Evolutionary conservation across 75 land plant genomes (phyloP).

Genomic region (Selaginella tamariscina): DNA sequence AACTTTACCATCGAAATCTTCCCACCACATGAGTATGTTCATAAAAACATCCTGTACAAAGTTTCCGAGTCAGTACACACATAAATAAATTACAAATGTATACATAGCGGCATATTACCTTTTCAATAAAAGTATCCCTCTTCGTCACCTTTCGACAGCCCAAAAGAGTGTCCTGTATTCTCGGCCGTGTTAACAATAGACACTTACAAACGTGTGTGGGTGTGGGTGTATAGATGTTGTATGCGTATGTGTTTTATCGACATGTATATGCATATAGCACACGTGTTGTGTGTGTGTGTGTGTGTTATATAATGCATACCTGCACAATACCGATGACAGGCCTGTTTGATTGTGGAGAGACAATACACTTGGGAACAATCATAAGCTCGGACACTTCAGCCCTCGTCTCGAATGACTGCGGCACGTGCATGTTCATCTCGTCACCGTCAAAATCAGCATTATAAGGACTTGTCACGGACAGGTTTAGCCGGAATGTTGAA

Average conservation of each 20-base stretch:
- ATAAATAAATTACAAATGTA: neutral
- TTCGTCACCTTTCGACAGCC: conserved; percentile 98
- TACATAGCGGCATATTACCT: conserved; percentile 49
- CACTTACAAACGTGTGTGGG: no score
- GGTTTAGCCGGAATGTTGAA: conserved; percentile 90
- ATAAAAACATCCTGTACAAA: conserved; percentile 85
- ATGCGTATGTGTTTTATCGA: no score
- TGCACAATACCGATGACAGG: conserved; percentile 99
- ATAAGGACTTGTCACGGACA: conserved; percentile 97
- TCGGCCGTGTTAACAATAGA: no score
- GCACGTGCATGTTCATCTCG: conserved; percentile 99
- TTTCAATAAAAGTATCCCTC: conserved; percentile 94
- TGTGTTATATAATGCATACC: no score
- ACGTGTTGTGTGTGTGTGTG: no score
- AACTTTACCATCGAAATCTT: conserved; percentile 94
- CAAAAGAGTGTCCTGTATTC: conserved; percentile 87
- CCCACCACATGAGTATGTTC: conserved; percentile 99
- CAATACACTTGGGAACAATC: conserved; percentile 99
- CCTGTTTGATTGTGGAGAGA: conserved; percentile 92
- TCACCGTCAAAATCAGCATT: conserved; percentile 99
- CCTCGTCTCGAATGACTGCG: conserved; percentile 95
- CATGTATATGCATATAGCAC: no score
- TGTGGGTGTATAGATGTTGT: no score
- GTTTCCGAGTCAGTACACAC: neutral
- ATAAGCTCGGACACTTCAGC: conserved; percentile 95